phyloP scores from a whole-genome alignment of 129 eudicot genomes.

The Flaveria trinervia region DNA sequence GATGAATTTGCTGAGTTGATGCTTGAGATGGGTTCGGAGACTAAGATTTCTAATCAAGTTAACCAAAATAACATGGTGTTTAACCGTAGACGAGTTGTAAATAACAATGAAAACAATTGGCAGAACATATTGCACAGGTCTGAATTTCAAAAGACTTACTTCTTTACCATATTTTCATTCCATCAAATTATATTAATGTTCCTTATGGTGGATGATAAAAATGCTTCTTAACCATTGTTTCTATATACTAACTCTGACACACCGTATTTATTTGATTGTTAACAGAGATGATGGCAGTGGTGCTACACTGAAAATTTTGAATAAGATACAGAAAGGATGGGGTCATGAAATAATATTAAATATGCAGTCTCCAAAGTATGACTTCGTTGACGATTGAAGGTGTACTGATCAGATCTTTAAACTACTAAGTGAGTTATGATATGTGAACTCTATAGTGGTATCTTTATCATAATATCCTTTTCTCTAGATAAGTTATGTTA shows the following conservation, averaged over 20 bases:
- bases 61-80: constrained; percentile 30
- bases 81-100: constrained; percentile 29
- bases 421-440: constrained; percentile 2
- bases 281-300: constrained; percentile 94
- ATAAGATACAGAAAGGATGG: constrained; percentile 83
- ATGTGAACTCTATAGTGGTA: background rate
- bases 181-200: background rate
- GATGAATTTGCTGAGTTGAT: constrained; percentile 84
- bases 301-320: constrained; percentile 65
- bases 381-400: constrained; percentile 52
- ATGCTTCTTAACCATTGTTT: background rate
- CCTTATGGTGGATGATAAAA: constrained; percentile 8
- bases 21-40: constrained; percentile 72
- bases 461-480: no score
- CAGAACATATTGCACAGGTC: constrained; percentile 70
- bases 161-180: constrained; percentile 1
- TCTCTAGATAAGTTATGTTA: constrained; percentile 10
- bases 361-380: constrained; percentile 44
- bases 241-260: background rate
- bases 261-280: constrained; percentile 15
- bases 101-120: constrained; percentile 55
- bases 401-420: constrained; percentile 6
- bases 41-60: constrained; percentile 45
- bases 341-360: constrained; percentile 63
- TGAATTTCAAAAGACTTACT: constrained; percentile 3